A percentile compares a stretch with the other conserved stretches of the same genome.
phyloP scores from a whole-genome alignment of 176 grass and related monocot genomes.

The Musa troglodytarum region DNA sequence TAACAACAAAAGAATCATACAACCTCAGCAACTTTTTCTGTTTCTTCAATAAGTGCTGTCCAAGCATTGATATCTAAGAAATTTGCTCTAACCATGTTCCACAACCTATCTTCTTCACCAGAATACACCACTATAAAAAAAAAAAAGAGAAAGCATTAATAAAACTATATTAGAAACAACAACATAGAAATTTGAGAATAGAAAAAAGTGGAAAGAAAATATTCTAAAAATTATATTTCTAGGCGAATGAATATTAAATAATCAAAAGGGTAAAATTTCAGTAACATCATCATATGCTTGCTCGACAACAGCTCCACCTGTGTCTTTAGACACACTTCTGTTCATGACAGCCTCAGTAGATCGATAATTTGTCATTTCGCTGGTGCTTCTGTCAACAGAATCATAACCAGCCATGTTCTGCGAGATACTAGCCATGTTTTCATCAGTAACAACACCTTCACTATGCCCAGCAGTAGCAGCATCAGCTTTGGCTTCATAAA shows the following conservation, averaged over 20 bases:
- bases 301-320: constrained; percentile 27
- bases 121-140: constrained; percentile 52
- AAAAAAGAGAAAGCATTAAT: not conserved
- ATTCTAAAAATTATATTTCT: not conserved
- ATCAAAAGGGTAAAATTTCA: not conserved
- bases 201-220: not conserved
- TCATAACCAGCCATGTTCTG: constrained; percentile 29
- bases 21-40: constrained; percentile 75
- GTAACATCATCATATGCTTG: constrained; percentile 72
- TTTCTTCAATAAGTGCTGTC: constrained; percentile 88
- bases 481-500: not conserved
- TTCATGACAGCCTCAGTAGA: constrained; percentile 47
- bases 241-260: not conserved
- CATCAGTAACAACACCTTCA: not conserved
- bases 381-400: constrained; percentile 43
- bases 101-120: constrained; percentile 86
- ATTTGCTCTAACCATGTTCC: constrained; percentile 54
- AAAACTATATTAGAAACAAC: not conserved
- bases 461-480: not conserved
- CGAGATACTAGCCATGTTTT: constrained; percentile 19
- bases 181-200: not conserved
- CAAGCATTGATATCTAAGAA: constrained; percentile 84
- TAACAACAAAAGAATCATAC: not conserved
- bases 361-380: constrained; percentile 40
- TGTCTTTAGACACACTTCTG: constrained; percentile 26